A percentile compares a stretch with the other conserved stretches of the same genome.
These are phyloP conservation scores for Eimeria maxima DNA, from an alignment of 169 alveolate species.

Conservation along the genomic window DNA sequence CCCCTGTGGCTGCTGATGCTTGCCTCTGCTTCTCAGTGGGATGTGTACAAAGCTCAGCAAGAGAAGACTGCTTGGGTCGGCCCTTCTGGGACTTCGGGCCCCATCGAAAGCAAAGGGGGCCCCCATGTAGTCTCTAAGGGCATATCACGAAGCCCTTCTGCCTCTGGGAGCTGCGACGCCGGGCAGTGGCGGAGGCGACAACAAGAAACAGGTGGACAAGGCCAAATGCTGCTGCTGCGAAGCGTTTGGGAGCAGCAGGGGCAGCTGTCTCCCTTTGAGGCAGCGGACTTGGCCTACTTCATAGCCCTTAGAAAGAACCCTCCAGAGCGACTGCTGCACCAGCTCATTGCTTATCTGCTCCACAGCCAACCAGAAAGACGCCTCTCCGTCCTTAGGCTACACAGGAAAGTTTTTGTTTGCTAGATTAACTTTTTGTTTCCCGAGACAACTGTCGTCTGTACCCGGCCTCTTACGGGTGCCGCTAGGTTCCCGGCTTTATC, in stretches of 20 bases:
- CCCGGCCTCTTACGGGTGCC: neutral
- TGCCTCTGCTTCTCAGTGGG: conserved; percentile 13
- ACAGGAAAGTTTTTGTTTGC: conserved; percentile 15
- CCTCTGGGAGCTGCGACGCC: neutral
- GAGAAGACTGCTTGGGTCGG: neutral
- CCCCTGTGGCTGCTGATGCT: neutral
- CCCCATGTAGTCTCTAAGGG: neutral
- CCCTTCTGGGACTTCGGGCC: neutral
- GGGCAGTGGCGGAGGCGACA: neutral
- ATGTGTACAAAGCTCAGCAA: conserved; percentile 19
- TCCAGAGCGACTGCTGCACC: conserved; percentile 67
- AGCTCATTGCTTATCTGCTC: conserved; percentile 29
- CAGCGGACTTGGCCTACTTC: conserved; percentile 57
- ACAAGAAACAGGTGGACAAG: neutral
- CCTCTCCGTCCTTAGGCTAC: conserved; percentile 39
- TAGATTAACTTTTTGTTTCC: neutral
- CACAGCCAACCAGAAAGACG: conserved; percentile 43
- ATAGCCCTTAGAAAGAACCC: conserved; percentile 37
- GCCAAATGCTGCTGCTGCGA: conserved; percentile 31
- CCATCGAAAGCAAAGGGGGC: neutral
- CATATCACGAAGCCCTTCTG: neutral
- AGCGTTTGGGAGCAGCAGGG: conserved; percentile 66
- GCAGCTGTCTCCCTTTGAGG: neutral
- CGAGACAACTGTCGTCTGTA: neutral
- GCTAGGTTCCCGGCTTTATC: neutral